Base-by-base conservation (phyloP, 2,329 filamentous ascomycete genomes). In the Phialophora macrospora region DNA sequence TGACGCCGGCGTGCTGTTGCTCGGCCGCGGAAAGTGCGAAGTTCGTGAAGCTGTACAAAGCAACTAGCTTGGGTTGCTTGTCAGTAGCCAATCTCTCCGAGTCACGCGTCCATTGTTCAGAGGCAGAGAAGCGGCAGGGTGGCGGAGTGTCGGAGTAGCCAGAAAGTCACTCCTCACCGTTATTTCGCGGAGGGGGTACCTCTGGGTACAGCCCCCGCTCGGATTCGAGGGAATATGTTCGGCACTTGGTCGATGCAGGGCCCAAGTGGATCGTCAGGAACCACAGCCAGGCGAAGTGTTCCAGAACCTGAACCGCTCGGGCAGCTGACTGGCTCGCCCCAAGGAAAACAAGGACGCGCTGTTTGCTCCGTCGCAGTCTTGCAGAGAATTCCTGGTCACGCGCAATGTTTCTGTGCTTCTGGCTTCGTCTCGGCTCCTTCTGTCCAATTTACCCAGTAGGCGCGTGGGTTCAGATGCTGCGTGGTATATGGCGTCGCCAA, bases 251-350 rank as follows among this genome's bases (percentile, higher is more conserved):
- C 8, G 34, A 57, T 57, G 55, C 55, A 57, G 55, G 55, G 55
- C 55, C 55, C 1, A 55, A 57, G 55, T 57, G 55, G 55, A 57
- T 57, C 55, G 55, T 57, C 55, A 57, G 55, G 55, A n/a, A 57
- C 55, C 38, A 3, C 38, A 1, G 38, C 38, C 14, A 44, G 38
- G 48, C 52, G 28, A 30, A 20, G 28, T 9, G 52, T 55, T 55
- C 52, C 52, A 55, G 52, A 55, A 55, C 52, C 24, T 55, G 12
- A n/a, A 22, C 24, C 12, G 11, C 52, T 2, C 12, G 4, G 26
- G 12, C 52, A 17, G 28, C 52, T 34, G 52, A 55, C 52, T 55
- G 52, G 52, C 28, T 30, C 14, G 11, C 3, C 1, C 14, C 52
- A 14, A 20, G 26, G 52, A 12, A 30, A 22, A 55, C 5, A n/a